Percentiles rank a stretch among this genome's conserved stretches.
Conservation (phyloP, 441 rosid species). For the Erodium trifolium region DNA sequence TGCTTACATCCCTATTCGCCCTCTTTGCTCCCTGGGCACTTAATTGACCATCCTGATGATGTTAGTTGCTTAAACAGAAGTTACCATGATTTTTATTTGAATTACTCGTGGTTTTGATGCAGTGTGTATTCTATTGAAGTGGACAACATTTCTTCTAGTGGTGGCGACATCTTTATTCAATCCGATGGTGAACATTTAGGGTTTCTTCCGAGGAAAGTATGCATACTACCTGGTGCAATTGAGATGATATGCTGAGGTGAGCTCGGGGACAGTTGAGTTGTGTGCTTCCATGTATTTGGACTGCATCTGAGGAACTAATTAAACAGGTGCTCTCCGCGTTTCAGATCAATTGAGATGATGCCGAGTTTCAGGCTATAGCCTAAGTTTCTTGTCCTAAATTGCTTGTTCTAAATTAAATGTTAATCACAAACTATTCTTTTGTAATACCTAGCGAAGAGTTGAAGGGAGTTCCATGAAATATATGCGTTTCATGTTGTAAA, state of each 20-base stretch:
- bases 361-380: too few relatives aligned
- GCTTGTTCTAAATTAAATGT: too few relatives aligned
- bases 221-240: constrained; percentile 58
- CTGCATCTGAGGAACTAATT: neutral
- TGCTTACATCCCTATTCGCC: neutral
- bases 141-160: constrained; percentile 52
- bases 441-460: too few relatives aligned
- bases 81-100: neutral
- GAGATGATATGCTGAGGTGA: constrained; percentile 56
- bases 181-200: constrained; percentile 97
- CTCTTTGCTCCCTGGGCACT: neutral
- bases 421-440: too few relatives aligned
- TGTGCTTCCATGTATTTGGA: neutral
- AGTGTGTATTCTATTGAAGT: constrained; percentile 73
- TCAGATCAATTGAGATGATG: too few relatives aligned
- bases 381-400: too few relatives aligned
- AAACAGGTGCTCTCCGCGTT: too few relatives aligned
- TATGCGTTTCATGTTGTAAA: too few relatives aligned
- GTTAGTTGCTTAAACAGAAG: neutral
- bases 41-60: neutral
- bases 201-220: constrained; percentile 71
- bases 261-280: constrained; percentile 5
- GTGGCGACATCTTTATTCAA: constrained; percentile 59
- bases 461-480: too few relatives aligned
- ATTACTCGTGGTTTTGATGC: constrained; percentile 15